Evolutionary conservation across 306 rosid genomes (phyloP), one percentile per base, ranked within the genome.

Genomic region (Quercus cerris): DNA sequence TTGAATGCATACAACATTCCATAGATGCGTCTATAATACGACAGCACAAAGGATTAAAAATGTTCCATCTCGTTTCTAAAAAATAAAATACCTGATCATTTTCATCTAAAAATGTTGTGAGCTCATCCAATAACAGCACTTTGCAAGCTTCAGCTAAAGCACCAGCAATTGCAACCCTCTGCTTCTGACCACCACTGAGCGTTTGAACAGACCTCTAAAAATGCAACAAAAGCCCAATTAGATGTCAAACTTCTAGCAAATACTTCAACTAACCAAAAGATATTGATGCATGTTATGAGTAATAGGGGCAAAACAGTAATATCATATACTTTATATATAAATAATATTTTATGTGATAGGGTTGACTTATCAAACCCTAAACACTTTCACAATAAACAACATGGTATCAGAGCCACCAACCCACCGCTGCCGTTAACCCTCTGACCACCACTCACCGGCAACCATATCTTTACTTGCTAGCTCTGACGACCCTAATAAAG

Each of bases 151-250:
- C 97, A 63, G 97, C 97, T 61, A 93, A 86, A 87, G 97, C 97
- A 83, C 97, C 97, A 15, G 97, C 97, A 74, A 91, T 91, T 80
- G 97, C 97, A 75, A 93, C 91, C 82, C 97, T 91, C 83, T 93
- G 97, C 81, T 93, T 93, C 89, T 93, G 97, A 83, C 97, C 97
- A 59, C 97, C 97, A 73, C 97, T 93, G 19, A 93, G 89, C 58
- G 94, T 89, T 85, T 93, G 97, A 74, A 91, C 97, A 67, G 97
- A 89, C 86, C 97, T 85, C 97, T 93, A 83, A 79, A 30, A 61
- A 84, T 75, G 72, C 61, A 79, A 77, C 52, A 78, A 56, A 79
- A 76, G 57, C 67, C 31, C 78, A 68, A 54, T 62, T 74, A 62
- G 72, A 35, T 18, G 72, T 35, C 27, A 35, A 67, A 19, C 72